Conservation (phyloP, 139 green algal genomes). For the Limnomonas spitsbergensis region DNA sequence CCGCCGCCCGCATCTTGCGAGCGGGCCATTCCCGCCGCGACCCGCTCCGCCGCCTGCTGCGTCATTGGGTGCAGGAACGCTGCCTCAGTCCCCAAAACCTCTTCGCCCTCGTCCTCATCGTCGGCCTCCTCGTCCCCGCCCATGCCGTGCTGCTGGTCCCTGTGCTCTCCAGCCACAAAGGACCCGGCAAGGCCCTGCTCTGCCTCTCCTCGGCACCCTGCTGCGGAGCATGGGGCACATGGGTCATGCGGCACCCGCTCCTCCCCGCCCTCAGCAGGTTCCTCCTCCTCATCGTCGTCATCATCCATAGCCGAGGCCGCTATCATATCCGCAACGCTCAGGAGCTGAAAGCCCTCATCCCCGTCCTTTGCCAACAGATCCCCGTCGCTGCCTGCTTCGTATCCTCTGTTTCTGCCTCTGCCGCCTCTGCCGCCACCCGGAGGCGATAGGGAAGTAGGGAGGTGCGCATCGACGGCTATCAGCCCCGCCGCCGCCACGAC, state of each 20-base stretch:
- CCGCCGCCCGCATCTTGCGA: background rate
- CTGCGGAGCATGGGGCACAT: background rate
- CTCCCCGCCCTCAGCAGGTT: background rate
- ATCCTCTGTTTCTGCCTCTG: too few species aligned
- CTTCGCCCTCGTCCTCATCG: background rate
- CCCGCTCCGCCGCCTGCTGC: background rate
- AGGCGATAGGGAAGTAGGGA: too few species aligned
- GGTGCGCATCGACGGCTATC: too few species aligned
- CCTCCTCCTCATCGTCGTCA: background rate
- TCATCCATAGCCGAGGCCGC: background rate
- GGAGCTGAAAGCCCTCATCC: background rate
- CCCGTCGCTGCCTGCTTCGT: too few species aligned
- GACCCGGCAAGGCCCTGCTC: background rate
- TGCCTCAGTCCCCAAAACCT: background rate
- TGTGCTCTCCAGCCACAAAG: background rate
- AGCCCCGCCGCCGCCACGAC: background rate
- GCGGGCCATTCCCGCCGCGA: background rate
- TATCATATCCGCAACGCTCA: background rate
- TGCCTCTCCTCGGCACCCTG: too few species aligned
- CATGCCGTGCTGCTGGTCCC: background rate
- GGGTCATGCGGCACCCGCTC: background rate
- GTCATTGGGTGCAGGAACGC: slow-evolving; percentile 1
- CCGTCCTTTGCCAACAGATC: background rate
- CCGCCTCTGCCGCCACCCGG: background rate
- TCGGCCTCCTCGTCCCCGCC: background rate